These are phyloP conservation scores for Boletus sp. DNA, from an alignment of 768 basidiomycete genomes.

Conservation along the genomic window DNA sequence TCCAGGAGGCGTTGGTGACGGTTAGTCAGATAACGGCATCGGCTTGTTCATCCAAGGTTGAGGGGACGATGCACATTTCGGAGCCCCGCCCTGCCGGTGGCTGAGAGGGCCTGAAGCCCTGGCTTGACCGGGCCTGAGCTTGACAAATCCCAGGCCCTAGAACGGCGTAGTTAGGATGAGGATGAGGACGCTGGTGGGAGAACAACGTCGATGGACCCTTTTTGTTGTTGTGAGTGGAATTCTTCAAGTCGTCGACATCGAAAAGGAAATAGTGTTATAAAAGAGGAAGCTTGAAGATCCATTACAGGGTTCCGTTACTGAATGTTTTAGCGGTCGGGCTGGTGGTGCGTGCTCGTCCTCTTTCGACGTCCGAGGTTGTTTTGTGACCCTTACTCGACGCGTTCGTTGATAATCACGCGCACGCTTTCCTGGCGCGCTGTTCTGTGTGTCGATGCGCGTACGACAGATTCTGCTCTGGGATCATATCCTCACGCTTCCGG, in stretches of 20 bases:
- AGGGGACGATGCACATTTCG: constrained; percentile 86
- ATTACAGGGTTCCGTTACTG: no score
- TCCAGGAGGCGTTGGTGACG: constrained; percentile 40
- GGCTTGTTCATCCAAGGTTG: constrained; percentile 62
- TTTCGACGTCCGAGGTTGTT: not conserved
- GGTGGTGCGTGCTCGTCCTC: constrained; percentile 15
- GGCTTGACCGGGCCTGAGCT: no score
- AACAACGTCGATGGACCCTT: constrained; percentile 44
- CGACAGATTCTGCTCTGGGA: constrained; percentile 35
- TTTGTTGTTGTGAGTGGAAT: constrained; percentile 50
- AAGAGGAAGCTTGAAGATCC: no score
- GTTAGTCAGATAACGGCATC: constrained; percentile 50
- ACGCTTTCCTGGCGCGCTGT: not conserved
- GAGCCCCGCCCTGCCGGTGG: constrained; percentile 57
- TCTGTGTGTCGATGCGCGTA: not conserved
- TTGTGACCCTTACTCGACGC: not conserved
- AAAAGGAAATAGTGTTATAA: no score
- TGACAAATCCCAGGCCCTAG: no score
- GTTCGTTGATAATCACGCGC: not conserved
- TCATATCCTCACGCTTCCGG: constrained; percentile 32
- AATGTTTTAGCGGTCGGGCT: constrained; percentile 26
- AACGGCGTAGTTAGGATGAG: not conserved
- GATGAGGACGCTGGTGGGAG: not conserved
- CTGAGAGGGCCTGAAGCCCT: constrained; percentile 19
- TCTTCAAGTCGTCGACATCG: no score